phyloP scores from a whole-genome alignment of 352 stramenopile species.

The Peronospora destructor region DNA sequence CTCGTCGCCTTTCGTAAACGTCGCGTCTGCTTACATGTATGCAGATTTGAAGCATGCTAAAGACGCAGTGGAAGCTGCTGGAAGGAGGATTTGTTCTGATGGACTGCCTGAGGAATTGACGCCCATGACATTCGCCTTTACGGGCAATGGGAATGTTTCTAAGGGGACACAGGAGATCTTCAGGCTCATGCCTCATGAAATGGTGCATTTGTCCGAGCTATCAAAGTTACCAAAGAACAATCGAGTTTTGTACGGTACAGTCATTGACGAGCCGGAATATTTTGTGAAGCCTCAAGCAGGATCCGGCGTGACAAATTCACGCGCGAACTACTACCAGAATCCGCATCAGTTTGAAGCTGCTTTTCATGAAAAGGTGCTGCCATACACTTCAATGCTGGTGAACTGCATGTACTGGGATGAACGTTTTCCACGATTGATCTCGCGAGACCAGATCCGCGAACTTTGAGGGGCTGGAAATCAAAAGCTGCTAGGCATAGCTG shows the following conservation, averaged over 20 bases:
- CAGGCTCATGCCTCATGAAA: slow-evolving; percentile 90
- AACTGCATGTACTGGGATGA: slow-evolving; percentile 97
- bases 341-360: slow-evolving; percentile 85
- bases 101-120: slow-evolving; percentile 71
- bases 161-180: slow-evolving; percentile 94
- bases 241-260: slow-evolving; percentile 66
- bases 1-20: slow-evolving; percentile 92
- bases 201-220: slow-evolving; percentile 86
- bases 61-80: slow-evolving; percentile 73
- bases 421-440: slow-evolving; percentile 89
- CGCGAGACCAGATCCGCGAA: slow-evolving; percentile 82
- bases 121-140: slow-evolving; percentile 90
- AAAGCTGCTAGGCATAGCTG: slow-evolving; percentile 87
- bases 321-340: slow-evolving; percentile 88
- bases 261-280: slow-evolving; percentile 61
- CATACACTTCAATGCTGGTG: slow-evolving; percentile 89
- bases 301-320: slow-evolving; percentile 14
- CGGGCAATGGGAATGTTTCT: slow-evolving; percentile 91
- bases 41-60: slow-evolving; percentile 85
- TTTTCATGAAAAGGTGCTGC: slow-evolving; percentile 88
- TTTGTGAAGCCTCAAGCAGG: slow-evolving; percentile 56
- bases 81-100: slow-evolving; percentile 70
- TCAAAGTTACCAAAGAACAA: slow-evolving; percentile 56
- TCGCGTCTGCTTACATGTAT: slow-evolving; percentile 92
- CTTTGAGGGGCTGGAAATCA: slow-evolving; percentile 56